A percentile compares a stretch with the other conserved stretches of the same genome.
Evolutionary conservation across 2,329 filamentous ascomycete genomes (phyloP).

Genomic region (Hawksworthiomyces lignivorus): DNA sequence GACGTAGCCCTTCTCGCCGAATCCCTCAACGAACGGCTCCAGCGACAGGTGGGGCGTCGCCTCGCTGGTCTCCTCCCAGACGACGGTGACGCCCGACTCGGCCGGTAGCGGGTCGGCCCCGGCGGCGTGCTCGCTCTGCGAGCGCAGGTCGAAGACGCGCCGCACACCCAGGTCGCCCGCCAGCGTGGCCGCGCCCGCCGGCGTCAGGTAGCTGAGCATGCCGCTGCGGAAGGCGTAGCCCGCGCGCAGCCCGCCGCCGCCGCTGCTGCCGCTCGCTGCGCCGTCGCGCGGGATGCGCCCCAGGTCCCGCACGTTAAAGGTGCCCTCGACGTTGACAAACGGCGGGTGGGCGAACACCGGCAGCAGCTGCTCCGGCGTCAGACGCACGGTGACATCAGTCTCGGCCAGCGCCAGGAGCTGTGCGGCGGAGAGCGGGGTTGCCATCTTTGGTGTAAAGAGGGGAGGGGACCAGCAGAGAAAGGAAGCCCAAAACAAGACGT

Average conservation of each 20-base stretch:
- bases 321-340: constrained; percentile 37
- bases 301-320: constrained; percentile 46
- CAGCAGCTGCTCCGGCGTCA: constrained; percentile 29
- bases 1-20: constrained; percentile 36
- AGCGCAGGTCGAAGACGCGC: constrained; percentile 45
- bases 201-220: constrained; percentile 29
- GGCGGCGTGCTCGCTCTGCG: constrained; percentile 31
- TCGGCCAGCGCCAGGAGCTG: constrained; percentile 31
- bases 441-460: not conserved
- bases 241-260: constrained; percentile 28
- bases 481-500: not conserved
- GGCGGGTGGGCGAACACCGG: constrained; percentile 33
- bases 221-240: constrained; percentile 41
- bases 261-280: not conserved
- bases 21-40: constrained; percentile 34
- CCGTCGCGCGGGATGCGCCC: constrained; percentile 30
- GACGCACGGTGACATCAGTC: constrained; percentile 32
- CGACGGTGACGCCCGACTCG: constrained; percentile 31
- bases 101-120: constrained; percentile 37
- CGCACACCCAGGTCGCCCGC: constrained; percentile 29
- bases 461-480: not conserved
- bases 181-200: constrained; percentile 30
- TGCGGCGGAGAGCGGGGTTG: constrained; percentile 9
- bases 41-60: constrained; percentile 31
- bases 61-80: constrained; percentile 32